Conservation (phyloP, 176 grass and related monocot species). For the Bolboschoenus planiculmis region DNA sequence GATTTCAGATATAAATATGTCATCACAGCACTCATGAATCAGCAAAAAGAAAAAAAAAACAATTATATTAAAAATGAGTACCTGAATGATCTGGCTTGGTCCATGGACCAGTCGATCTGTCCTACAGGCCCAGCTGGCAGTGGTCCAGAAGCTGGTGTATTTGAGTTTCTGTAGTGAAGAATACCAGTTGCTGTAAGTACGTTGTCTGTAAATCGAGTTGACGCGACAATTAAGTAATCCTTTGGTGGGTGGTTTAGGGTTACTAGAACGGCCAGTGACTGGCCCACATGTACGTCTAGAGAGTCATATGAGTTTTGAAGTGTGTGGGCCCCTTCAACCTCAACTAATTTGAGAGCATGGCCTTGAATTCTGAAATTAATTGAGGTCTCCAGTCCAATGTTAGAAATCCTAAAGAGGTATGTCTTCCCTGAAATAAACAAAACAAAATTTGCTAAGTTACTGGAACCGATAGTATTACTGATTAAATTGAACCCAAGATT, state of each 20-base stretch:
- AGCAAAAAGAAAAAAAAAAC: background rate
- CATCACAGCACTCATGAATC: background rate
- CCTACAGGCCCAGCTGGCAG: conserved; percentile 26
- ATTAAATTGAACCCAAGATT: background rate
- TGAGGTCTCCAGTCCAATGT: conserved; percentile 46
- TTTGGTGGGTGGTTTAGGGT: conserved; percentile 43
- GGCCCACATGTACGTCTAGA: conserved; percentile 73
- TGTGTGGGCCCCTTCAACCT: conserved; percentile 75
- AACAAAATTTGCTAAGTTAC: background rate
- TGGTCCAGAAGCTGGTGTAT: conserved; percentile 24
- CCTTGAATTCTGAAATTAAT: conserved; percentile 63
- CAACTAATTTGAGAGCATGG: conserved; percentile 48
- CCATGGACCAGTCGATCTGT: conserved; percentile 38
- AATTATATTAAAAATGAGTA: conserved; percentile 7
- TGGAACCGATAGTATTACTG: background rate
- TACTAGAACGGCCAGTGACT: conserved; percentile 65
- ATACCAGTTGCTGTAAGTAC: conserved; percentile 24
- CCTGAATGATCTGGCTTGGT: conserved; percentile 69
- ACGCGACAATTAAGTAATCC: conserved; percentile 56
- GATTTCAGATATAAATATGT: background rate
- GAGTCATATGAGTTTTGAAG: conserved; percentile 68
- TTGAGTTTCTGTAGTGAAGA: conserved; percentile 59
- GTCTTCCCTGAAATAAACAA: conserved; percentile 42
- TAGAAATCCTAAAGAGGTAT: conserved; percentile 73
- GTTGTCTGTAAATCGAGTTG: conserved; percentile 38